Percentiles rank a stretch among this genome's conserved stretches.
These are phyloP conservation scores for Acer yangbiense DNA, from an alignment of 345 rosid genomes.

Conservation along the genomic window DNA sequence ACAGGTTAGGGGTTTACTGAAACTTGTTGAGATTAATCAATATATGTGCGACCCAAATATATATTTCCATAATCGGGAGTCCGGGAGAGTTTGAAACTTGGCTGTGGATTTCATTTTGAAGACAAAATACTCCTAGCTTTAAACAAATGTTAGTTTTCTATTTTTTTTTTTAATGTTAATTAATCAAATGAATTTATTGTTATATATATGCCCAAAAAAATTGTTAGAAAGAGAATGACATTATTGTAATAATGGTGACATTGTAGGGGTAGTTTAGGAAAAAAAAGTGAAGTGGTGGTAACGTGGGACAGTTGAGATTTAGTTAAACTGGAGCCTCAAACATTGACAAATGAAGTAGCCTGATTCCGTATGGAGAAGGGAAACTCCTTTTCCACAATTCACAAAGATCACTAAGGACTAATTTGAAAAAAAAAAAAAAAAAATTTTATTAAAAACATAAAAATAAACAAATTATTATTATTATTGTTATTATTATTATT, in stretches of 20 bases:
- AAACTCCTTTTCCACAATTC: constrained; percentile 32
- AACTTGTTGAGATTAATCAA: too few relatives aligned
- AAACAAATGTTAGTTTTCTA: not conserved
- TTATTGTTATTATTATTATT: too few relatives aligned
- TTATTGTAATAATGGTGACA: not conserved
- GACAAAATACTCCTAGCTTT: too few relatives aligned
- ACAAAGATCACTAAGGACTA: not conserved
- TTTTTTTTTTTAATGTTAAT: too few relatives aligned
- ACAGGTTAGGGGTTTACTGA: too few relatives aligned
- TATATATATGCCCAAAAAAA: too few relatives aligned
- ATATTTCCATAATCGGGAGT: too few relatives aligned
- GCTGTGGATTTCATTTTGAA: too few relatives aligned
- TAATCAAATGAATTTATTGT: not conserved
- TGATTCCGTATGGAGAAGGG: constrained; percentile 53
- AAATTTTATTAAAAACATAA: too few relatives aligned
- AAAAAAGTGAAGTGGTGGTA: constrained; percentile 18
- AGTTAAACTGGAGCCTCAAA: constrained; percentile 54
- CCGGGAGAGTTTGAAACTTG: too few relatives aligned
- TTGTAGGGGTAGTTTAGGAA: constrained; percentile 19
- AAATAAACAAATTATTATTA: too few relatives aligned
- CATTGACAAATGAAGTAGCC: constrained; percentile 47
- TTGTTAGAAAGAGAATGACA: constrained; percentile 11
- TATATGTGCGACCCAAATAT: too few relatives aligned
- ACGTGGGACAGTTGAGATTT: constrained; percentile 57
- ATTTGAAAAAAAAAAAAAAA: not conserved